These are phyloP conservation scores for Carex kokanica DNA, from an alignment of 176 grass and related monocot genomes.

Conservation along the genomic window DNA sequence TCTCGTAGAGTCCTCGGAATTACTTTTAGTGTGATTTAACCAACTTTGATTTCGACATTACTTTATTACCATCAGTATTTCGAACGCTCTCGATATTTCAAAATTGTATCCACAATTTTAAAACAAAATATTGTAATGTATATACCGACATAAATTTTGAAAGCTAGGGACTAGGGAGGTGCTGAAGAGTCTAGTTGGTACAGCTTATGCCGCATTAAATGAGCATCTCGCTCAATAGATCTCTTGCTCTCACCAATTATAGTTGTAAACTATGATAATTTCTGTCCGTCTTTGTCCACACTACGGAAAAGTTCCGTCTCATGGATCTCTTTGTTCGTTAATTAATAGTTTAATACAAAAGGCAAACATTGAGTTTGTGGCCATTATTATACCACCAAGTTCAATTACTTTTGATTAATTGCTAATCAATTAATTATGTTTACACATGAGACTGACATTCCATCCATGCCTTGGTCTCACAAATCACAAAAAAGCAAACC, in stretches of 20 bases:
- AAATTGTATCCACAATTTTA: too few relatives aligned
- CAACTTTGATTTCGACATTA: too few relatives aligned
- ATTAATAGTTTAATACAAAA: constrained; percentile 1
- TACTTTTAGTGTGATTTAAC: too few relatives aligned
- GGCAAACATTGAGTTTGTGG: background rate
- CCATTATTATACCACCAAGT: constrained; percentile 17
- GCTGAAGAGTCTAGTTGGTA: background rate
- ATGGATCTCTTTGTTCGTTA: background rate
- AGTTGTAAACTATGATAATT: background rate
- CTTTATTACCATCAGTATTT: too few relatives aligned
- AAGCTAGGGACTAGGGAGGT: background rate
- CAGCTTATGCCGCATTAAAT: background rate
- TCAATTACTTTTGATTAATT: constrained; percentile 14
- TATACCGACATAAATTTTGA: background rate
- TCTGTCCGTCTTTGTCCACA: background rate
- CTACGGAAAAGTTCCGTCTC: background rate
- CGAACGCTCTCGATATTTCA: too few relatives aligned
- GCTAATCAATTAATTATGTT: background rate
- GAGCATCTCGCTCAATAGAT: background rate
- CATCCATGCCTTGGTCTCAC: background rate
- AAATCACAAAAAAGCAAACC: too few relatives aligned
- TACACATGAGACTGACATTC: constrained; percentile 18
- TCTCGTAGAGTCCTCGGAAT: too few relatives aligned
- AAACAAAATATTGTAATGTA: too few relatives aligned
- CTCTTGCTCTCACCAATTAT: background rate